Evolutionary conservation across 139 green algal species (phyloP).

Genomic region (Chloropicon primus): DNA sequence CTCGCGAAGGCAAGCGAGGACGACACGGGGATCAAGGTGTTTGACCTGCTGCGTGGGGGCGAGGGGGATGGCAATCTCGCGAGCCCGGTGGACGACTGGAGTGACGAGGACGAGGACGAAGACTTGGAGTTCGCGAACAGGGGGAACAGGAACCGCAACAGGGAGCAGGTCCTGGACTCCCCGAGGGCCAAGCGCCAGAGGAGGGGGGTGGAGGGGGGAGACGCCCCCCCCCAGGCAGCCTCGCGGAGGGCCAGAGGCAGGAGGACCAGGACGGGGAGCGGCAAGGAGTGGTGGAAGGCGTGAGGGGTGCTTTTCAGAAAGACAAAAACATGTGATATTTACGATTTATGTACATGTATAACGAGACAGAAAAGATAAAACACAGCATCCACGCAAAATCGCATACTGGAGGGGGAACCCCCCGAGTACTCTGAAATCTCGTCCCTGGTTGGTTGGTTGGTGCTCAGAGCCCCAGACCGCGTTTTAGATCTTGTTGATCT

Average conservation of each 20-base stretch:
- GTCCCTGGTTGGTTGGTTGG: too few species aligned
- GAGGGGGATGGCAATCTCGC: too few species aligned
- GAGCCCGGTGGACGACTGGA: too few species aligned
- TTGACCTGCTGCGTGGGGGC: neutral
- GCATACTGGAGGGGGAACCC: too few species aligned
- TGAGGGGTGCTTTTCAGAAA: too few species aligned
- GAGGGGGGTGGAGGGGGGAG: neutral
- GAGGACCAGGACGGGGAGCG: neutral
- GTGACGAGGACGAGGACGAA: neutral
- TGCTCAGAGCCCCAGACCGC: neutral
- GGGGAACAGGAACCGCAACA: neutral
- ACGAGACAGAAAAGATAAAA: neutral
- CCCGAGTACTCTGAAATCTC: too few species aligned
- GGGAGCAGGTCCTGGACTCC: neutral
- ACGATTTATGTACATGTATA: too few species aligned
- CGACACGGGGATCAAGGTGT: neutral
- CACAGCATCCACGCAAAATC: neutral
- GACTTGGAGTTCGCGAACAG: neutral
- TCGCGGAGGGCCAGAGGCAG: neutral
- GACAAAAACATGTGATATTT: too few species aligned
- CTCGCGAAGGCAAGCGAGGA: neutral
- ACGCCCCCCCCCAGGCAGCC: neutral
- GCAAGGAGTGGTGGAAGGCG: neutral
- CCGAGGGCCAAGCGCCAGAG: neutral
- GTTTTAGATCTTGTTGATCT: constrained; percentile 24